A percentile compares a stretch with the other conserved stretches of the same genome.
phyloP scores from a whole-genome alignment of 352 stramenopile species.

The Phytopythium aichiense region DNA sequence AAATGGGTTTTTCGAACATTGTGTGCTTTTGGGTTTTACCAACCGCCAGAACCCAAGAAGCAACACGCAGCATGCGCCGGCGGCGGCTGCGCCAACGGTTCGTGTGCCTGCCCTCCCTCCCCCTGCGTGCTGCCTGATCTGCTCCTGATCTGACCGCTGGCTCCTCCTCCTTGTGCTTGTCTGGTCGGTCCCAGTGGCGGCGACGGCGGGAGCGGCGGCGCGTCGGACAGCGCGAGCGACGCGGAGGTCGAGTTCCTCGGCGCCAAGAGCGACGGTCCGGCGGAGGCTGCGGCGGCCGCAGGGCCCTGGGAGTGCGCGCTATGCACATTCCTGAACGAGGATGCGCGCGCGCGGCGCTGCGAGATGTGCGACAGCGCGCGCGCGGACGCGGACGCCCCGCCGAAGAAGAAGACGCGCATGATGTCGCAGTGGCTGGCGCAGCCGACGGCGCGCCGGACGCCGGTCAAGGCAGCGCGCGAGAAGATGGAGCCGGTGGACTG shows the following conservation, averaged over 20 bases:
- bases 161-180: not conserved
- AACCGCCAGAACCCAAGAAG: not conserved
- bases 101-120: not conserved
- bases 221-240: conserved; percentile 21
- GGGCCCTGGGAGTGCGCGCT: conserved; percentile 31
- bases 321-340: conserved; percentile 50
- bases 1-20: not conserved
- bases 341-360: conserved; percentile 15
- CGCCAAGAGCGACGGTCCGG: not conserved
- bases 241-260: conserved; percentile 16
- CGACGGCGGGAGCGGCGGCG: not conserved
- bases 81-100: conserved; percentile 19
- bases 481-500: conserved; percentile 33
- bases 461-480: conserved; percentile 9
- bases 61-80: not conserved
- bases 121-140: not conserved
- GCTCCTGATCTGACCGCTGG: not conserved
- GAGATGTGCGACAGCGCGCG: conserved; percentile 39
- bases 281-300: not conserved
- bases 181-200: not conserved
- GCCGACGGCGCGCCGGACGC: conserved; percentile 6
- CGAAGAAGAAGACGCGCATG: conserved; percentile 23
- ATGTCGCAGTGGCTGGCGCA: conserved; percentile 39
- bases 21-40: not conserved
- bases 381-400: conserved; percentile 10